Base-by-base conservation (phyloP, 495 filamentous ascomycete genomes). In the Penicillium alfredii region DNA sequence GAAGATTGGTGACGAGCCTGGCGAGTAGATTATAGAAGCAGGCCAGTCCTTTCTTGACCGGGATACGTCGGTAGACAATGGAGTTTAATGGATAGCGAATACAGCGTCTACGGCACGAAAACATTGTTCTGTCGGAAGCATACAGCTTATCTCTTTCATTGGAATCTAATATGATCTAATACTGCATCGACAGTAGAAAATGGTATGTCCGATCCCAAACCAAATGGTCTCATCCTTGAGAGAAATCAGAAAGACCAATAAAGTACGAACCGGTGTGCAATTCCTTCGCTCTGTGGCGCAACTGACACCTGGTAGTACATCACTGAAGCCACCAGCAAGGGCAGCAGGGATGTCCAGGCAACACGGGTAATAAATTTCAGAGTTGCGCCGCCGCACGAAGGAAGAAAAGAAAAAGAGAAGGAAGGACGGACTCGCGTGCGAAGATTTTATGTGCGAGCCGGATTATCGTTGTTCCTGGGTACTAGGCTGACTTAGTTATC, bases 1-100 rank as follows among this genome's bases (percentile, higher is more conserved):
- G 76, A 97, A 97, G 76, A 78, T 94, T 54, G 86, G 82, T 8
- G 84, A 94, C 53, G 81, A 87, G 57, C 60, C 68, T 13, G 78
- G 73, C 45, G 76, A 84, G 65, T 78, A 71, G 53, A 40, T 27
- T 21, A 38, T 40, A 47, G 23, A 31, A 16, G 10, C 9, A 36
- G 34, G 29, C n/a, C 32, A 25, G 24, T 26, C 41, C 17, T 39
- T 25, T 4, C 8, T 8, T n/a, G 23, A 25, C 4, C n/a, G n/a
- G n/a, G n/a, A n/a, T n/a, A n/a, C n/a, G n/a, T n/a, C n/a, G n/a
- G n/a, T n/a, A n/a, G n/a, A n/a, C n/a, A n/a, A n/a, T n/a, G n/a
- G n/a, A n/a, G n/a, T n/a, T n/a, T n/a, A n/a, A n/a, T n/a, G n/a
- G n/a, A n/a, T n/a, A n/a, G n/a, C n/a, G n/a, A n/a, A n/a, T n/a